Base-by-base conservation (phyloP, 1,139 yeast genomes). In the Suhomyces anneliseae region DNA sequence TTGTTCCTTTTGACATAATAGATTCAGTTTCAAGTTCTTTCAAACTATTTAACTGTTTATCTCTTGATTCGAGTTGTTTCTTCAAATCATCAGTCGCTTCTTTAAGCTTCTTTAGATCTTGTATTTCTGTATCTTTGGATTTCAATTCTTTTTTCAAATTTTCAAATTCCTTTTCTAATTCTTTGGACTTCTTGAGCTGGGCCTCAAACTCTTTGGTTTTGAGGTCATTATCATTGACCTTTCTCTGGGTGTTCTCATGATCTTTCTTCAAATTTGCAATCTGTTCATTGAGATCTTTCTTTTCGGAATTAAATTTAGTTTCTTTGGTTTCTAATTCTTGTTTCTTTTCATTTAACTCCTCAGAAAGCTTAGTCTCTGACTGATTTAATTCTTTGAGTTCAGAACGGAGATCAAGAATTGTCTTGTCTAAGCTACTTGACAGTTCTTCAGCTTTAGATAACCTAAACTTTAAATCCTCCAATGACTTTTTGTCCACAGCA, bases 121-220 rank as follows among this genome's bases (percentile, higher is more conserved):
- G 11, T 5, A 19, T 8, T 15, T 12, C 10, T 27, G 14, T 10
- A 8, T 34, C 36, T 8, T 15, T 35, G 19, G 11, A 12, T 35
- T 12, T 15, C 3, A 35, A 19, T 15, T 35, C 24, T 8, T 35
- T 27, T 3, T 12, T 5, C 11, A 14, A 7, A 1, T 35, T 27
- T 35, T 12, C 26, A 15, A 26, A 9, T 3, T n/a, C 36, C 41
- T 10, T 15, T n/a, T 44, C 44, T 35, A 37, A 43, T 32, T 36
- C 34, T 29, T 32, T 19, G 27, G 14, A 15, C 5, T 24, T 26
- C 6, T 40, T 11, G 36, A 40, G 38, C 27, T 36, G 27, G 14
- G 24, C 14, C 19, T 39, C 34, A n/a, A 37, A 27, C 26, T 40
- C 26, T 15, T 34, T 19, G 12, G 10, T 37, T 34, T 27, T 34